phyloP scores from a whole-genome alignment of 2,329 filamentous ascomycete genomes.

The Diplodia intermedia region DNA sequence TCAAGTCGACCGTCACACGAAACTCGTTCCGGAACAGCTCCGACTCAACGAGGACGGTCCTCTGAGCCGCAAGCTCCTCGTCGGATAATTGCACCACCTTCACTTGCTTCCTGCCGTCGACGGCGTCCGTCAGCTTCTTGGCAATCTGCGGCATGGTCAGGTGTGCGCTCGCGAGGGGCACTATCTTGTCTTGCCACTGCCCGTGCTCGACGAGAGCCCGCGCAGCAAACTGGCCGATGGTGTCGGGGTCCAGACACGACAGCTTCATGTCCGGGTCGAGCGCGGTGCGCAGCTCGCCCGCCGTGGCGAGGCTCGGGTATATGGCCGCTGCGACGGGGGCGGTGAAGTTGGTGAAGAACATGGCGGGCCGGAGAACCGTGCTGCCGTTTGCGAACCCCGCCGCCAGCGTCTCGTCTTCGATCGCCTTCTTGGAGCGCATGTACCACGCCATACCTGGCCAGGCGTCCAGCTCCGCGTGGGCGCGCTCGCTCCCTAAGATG shows the following conservation, averaged over 20 bases:
- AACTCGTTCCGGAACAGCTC: slow-evolving; percentile 12
- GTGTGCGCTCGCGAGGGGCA: slow-evolving; percentile 1
- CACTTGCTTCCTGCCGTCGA: neutral
- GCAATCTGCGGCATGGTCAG: neutral
- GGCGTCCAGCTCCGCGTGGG: neutral
- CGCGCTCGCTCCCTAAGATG: neutral
- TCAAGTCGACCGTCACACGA: neutral
- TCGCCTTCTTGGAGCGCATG: slow-evolving; percentile 6
- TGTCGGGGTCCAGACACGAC: slow-evolving; percentile 7
- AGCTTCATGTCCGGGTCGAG: slow-evolving; percentile 5
- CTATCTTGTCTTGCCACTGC: neutral
- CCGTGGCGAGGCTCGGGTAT: neutral
- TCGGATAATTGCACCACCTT: neutral
- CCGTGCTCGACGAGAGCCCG: neutral
- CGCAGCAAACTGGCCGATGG: slow-evolving; percentile 14
- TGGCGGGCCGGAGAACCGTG: slow-evolving; percentile 17
- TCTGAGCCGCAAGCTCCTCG: neutral
- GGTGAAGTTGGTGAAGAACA: slow-evolving; percentile 5
- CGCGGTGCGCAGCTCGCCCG: slow-evolving; percentile 1
- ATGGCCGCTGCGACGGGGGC: neutral
- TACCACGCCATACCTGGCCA: neutral
- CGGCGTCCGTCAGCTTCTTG: slow-evolving; percentile 7
- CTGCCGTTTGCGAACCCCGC: neutral
- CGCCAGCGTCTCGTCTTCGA: slow-evolving; percentile 15
- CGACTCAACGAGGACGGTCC: neutral